phyloP scores from a whole-genome alignment of 164 flowering plant genomes.

The Houttuynia cordata region DNA sequence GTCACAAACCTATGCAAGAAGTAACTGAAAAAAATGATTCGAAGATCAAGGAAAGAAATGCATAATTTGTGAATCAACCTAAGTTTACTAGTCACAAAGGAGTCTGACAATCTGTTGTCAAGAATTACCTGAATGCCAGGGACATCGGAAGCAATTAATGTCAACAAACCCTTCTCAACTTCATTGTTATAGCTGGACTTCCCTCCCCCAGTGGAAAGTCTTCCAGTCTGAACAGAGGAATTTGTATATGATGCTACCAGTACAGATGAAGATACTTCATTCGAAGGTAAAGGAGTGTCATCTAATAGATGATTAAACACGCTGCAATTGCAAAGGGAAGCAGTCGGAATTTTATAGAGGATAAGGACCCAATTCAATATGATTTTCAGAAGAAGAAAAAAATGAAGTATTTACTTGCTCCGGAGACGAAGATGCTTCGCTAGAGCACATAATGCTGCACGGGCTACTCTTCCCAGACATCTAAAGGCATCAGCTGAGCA shows the following conservation, averaged over 20 bases:
- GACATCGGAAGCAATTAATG: constrained; percentile 61
- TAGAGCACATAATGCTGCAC: constrained; percentile 67
- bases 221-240: constrained; percentile 48
- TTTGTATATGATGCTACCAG: constrained; percentile 59
- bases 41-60: constrained; percentile 9
- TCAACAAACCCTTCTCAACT: constrained; percentile 81
- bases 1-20: constrained; percentile 66
- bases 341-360: background rate
- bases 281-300: constrained; percentile 73
- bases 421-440: constrained; percentile 88
- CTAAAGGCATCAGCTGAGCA: constrained; percentile 74
- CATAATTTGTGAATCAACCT: background rate
- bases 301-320: constrained; percentile 79
- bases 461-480: constrained; percentile 89
- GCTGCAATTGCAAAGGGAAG: constrained; percentile 29
- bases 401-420: constrained; percentile 46
- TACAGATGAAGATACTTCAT: constrained; percentile 78
- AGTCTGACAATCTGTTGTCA: background rate
- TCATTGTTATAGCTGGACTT: constrained; percentile 46
- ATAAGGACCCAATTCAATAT: background rate
- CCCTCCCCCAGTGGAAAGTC: constrained; percentile 54
- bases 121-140: constrained; percentile 74
- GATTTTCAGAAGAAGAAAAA: constrained; percentile 3
- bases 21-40: constrained; percentile 17
- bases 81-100: too few species aligned